Evolutionary conservation across 1,284 basidiomycete species (phyloP), one percentile per base, ranked within the genome.

Genomic region (Marasmius oreades): DNA sequence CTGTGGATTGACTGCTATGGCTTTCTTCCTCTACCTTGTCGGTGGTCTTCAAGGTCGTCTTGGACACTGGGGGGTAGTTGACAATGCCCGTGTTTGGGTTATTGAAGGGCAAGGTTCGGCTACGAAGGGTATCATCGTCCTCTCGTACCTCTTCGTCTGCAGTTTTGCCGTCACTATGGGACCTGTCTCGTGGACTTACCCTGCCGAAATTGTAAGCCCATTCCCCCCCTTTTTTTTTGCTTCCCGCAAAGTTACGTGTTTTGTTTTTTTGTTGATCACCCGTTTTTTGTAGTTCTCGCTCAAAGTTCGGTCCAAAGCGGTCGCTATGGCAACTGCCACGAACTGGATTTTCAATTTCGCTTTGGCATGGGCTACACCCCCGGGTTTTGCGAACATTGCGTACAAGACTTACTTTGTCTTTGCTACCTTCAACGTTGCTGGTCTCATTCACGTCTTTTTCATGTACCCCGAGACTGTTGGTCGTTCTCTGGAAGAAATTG

Each of bases 271-370:
- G 33, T 22, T 39, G 23, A 55, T 26, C 11, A 34, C 8, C 31
- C 22, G 5, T 23, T n/a, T n/a, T 22, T 5, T 37, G 23, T 51
- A 63, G 57, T 86, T 84, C 77, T 87, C 88, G 2, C 80, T 86
- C 73, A 84, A 81, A 59, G 80, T 88, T 34, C 83, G 88, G 45
- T 85, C 80, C 55, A 91, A 90, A 67, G 89, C 87, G 5, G 87
- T 91, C 14, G 77, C 87, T 0, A 60, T 90, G 28, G 65, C 80
- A 33, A 78, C 77, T 3, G 73, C 84, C 6, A 76, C 80, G 18
- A 89, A 88, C 74, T 89, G 85, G 88, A 66, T 78, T 22, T 89
- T 89, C 77, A 88, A 87, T 74, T 86, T 84, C 61, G 85, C 85
- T 26, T 79, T 89, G 59, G 85, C 86, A 1, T 89, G 78, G 69